Evolutionary conservation across 1,139 yeast genomes (phyloP).

Genomic region (Kodamaea suecica): DNA sequence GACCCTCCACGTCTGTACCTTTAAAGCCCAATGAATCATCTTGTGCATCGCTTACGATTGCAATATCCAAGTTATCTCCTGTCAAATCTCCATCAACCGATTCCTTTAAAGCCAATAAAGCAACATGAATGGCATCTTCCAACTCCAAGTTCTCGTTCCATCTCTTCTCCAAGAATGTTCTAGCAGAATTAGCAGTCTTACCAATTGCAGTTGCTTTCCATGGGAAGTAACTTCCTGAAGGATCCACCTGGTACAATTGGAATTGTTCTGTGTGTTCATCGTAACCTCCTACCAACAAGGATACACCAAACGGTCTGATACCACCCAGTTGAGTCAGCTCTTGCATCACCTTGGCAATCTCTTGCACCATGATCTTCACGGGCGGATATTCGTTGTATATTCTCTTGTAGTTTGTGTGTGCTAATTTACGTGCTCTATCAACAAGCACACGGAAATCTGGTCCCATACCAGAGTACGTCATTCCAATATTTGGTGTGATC

Average conservation of each 20-base stretch:
- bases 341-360: slow-evolving; percentile 94
- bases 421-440: slow-evolving; percentile 88
- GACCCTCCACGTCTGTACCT: slow-evolving; percentile 82
- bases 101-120: slow-evolving; percentile 89
- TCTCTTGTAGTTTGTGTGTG: slow-evolving; percentile 91
- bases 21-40: slow-evolving; percentile 78
- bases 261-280: slow-evolving; percentile 74
- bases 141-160: slow-evolving; percentile 96
- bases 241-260: slow-evolving; percentile 94
- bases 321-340: slow-evolving; percentile 99
- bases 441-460: slow-evolving; percentile 96
- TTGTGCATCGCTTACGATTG: slow-evolving; percentile 81
- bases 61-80: slow-evolving; percentile 93
- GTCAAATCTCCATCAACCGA: slow-evolving; percentile 97
- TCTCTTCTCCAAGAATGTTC: slow-evolving; percentile 94
- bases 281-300: slow-evolving; percentile 89
- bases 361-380: slow-evolving; percentile 88
- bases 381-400: slow-evolving; percentile 97
- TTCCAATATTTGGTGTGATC: slow-evolving; percentile 93
- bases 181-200: slow-evolving; percentile 89
- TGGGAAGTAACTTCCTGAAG: slow-evolving; percentile 97
- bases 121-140: slow-evolving; percentile 97
- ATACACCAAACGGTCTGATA: slow-evolving; percentile 96
- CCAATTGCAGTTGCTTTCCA: slow-evolving; percentile 99
- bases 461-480: slow-evolving; percentile 98